phyloP scores from a whole-genome alignment of 2,329 filamentous ascomycete genomes.

The Fonsecaea multimorphosa region DNA sequence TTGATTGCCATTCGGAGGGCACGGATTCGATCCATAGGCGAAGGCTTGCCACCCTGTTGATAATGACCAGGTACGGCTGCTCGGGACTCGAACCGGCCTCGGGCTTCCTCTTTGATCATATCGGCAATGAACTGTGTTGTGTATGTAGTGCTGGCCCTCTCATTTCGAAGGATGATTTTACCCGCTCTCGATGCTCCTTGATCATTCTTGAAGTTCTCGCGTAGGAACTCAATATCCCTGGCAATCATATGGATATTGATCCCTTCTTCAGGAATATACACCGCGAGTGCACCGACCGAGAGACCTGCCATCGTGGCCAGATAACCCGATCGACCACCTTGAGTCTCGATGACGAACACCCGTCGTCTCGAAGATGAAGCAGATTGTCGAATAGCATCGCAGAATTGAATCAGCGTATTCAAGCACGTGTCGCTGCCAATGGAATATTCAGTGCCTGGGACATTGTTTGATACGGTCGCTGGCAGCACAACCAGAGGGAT shows the following conservation, averaged over 20 bases:
- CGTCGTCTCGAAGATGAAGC: constrained; percentile 90
- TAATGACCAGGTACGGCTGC: constrained; percentile 93
- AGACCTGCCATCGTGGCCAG: constrained; percentile 89
- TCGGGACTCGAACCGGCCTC: constrained; percentile 88
- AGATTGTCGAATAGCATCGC: constrained; percentile 96
- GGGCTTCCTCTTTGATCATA: constrained; percentile 92
- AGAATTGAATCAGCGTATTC: constrained; percentile 93
- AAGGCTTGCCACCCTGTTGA: constrained; percentile 90
- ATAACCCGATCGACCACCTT: constrained; percentile 93
- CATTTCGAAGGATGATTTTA: constrained; percentile 94
- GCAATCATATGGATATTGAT: constrained; percentile 93
- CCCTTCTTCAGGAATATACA: constrained; percentile 97
- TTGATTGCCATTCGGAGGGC: constrained; percentile 92
- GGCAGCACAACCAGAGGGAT: constrained; percentile 92
- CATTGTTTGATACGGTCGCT: constrained; percentile 98
- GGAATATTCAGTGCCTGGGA: constrained; percentile 96
- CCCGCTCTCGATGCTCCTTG: constrained; percentile 87
- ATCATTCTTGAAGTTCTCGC: constrained; percentile 82
- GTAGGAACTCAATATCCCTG: constrained; percentile 85
- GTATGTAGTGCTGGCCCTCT: constrained; percentile 89
- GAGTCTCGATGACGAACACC: constrained; percentile 97
- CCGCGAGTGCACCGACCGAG: constrained; percentile 86
- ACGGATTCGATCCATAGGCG: constrained; percentile 92
- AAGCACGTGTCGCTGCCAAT: constrained; percentile 95
- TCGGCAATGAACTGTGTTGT: constrained; percentile 90